A percentile compares a stretch with the other conserved stretches of the same genome.
These are phyloP conservation scores for Paramecium biaurelia DNA, from an alignment of 73 alveolate species.

Conservation along the genomic window DNA sequence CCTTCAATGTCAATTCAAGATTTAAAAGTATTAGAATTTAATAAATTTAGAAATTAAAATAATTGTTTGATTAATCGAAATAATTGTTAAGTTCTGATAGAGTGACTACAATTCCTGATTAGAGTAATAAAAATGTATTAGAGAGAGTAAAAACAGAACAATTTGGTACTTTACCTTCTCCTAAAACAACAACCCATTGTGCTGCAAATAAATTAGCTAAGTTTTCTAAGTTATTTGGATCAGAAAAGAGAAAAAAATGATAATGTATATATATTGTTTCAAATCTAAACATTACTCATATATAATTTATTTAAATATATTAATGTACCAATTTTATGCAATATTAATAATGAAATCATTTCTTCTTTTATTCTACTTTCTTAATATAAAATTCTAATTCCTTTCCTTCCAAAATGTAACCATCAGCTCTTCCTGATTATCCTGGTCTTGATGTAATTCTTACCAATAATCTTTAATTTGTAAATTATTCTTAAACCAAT, in stretches of 20 bases:
- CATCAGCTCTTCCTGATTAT: slow-evolving; percentile 98
- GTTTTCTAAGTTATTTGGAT: slow-evolving; percentile 17
- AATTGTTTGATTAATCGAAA: slow-evolving; percentile 36
- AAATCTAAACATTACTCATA: not conserved
- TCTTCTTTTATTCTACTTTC: slow-evolving; percentile 77
- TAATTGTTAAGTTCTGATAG: slow-evolving; percentile 15
- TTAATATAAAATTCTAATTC: slow-evolving; percentile 93
- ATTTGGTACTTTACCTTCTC: not conserved
- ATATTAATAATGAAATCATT: slow-evolving; percentile 11
- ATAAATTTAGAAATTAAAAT: not conserved
- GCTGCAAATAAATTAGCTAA: not conserved
- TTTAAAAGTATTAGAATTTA: not conserved
- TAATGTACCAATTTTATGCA: not conserved
- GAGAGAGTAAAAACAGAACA: slow-evolving; percentile 47
- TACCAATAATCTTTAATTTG: slow-evolving; percentile 92
- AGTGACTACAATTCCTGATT: slow-evolving; percentile 13
- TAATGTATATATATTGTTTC: not conserved
- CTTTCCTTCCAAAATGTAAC: slow-evolving; percentile 97
- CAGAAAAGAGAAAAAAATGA: slow-evolving; percentile 44
- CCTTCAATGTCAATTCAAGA: not conserved
- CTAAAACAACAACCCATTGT: slow-evolving; percentile 21
- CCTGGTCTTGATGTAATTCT: slow-evolving; percentile 99
- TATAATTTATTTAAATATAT: not conserved
- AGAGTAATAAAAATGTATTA: not conserved
- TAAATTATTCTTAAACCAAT: slow-evolving; percentile 80